phyloP scores from a whole-genome alignment of 2,329 filamentous ascomycete species.

The Cladorrhinum sp. region DNA sequence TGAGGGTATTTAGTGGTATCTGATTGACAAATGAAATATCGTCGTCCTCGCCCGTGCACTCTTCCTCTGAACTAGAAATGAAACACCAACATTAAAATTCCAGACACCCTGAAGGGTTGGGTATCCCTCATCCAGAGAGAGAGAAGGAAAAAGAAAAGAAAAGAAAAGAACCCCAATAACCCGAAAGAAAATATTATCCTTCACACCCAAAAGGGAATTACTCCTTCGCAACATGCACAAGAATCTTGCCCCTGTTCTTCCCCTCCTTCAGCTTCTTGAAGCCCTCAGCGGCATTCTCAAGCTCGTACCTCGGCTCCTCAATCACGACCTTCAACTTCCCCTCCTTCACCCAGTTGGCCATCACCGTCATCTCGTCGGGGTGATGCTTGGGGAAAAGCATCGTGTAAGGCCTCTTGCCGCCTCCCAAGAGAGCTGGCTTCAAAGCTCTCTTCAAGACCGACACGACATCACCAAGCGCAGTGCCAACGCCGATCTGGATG shows the following conservation, averaged over 20 bases:
- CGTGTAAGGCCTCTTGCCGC: slow-evolving; percentile 41
- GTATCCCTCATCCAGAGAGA: no score
- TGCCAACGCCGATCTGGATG: slow-evolving; percentile 47
- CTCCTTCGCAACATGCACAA: slow-evolving; percentile 34
- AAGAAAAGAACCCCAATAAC: no score
- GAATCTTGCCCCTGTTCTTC: slow-evolving; percentile 57
- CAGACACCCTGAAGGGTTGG: no score
- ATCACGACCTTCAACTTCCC: slow-evolving; percentile 56
- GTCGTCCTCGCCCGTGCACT: no score
- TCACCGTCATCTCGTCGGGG: slow-evolving; percentile 43
- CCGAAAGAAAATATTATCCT: no score
- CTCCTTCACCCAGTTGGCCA: slow-evolving; percentile 55
- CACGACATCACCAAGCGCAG: slow-evolving; percentile 23
- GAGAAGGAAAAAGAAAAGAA: no score
- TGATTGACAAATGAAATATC: no score
- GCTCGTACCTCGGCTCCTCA: slow-evolving; percentile 50
- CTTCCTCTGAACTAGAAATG: no score
- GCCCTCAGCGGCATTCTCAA: slow-evolving; percentile 55
- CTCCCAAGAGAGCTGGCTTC: slow-evolving; percentile 36
- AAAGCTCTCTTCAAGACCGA: slow-evolving; percentile 27
- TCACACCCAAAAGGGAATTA: neutral
- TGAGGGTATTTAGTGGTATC: no score
- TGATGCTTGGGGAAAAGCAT: slow-evolving; percentile 35
- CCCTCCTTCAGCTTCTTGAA: slow-evolving; percentile 57
- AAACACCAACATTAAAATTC: no score